Evolutionary conservation across 495 filamentous ascomycete genomes (phyloP).

Genomic region (Clavariopsis aquatica): DNA sequence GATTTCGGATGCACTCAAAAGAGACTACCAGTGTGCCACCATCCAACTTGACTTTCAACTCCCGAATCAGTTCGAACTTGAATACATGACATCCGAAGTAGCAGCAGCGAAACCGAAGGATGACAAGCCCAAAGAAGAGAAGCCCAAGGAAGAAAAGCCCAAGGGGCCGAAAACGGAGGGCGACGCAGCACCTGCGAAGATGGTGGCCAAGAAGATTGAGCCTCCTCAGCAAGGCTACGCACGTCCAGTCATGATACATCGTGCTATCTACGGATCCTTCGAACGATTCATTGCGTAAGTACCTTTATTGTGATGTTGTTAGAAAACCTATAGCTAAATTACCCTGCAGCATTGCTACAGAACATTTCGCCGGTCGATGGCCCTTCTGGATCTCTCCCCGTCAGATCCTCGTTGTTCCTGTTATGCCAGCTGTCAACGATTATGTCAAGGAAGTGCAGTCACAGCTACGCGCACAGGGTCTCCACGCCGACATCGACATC

Average conservation of each 20-base stretch:
- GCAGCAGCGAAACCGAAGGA: constrained; percentile 40
- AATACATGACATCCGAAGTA: constrained; percentile 73
- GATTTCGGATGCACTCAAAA: constrained; percentile 74
- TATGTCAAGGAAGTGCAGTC: constrained; percentile 82
- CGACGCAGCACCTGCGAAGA: constrained; percentile 36
- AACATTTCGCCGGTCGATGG: constrained; percentile 98
- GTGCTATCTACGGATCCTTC: constrained; percentile 89
- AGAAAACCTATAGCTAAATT: too few relatives aligned
- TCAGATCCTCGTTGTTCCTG: constrained; percentile 88
- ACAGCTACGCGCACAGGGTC: constrained; percentile 58
- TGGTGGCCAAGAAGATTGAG: constrained; percentile 33
- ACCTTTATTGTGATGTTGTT: not conserved
- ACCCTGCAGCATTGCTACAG: constrained; percentile 84
- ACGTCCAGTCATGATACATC: constrained; percentile 94
- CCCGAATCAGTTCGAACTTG: constrained; percentile 77
- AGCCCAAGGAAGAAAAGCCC: constrained; percentile 3
- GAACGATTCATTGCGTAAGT: constrained; percentile 74
- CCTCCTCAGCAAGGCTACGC: constrained; percentile 64
- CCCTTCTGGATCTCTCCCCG: constrained; percentile 96
- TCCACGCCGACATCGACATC: constrained; percentile 85
- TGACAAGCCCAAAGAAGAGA: not conserved
- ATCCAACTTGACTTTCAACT: constrained; percentile 98
- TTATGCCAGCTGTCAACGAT: constrained; percentile 79
- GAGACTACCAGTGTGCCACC: constrained; percentile 81
- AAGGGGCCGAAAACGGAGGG: constrained; percentile 16